Percentiles rank a stretch among this genome's conserved stretches.
These are phyloP conservation scores for Colletotrichum truncatum DNA, from an alignment of 2,329 filamentous ascomycete species.

Conservation along the genomic window DNA sequence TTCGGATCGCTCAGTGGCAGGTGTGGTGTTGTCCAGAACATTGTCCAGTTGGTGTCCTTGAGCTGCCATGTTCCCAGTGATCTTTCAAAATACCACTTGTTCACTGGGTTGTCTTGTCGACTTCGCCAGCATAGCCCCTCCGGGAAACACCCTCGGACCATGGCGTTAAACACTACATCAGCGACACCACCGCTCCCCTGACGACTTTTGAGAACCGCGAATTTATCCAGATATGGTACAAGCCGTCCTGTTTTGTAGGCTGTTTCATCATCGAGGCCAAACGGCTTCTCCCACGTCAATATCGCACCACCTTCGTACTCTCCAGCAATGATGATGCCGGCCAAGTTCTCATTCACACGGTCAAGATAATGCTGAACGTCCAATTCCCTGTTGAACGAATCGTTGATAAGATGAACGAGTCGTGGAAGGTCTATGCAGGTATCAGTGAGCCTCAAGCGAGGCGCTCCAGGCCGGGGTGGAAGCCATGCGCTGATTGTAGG, in stretches of 20 bases:
- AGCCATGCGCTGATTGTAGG: conserved; percentile 73
- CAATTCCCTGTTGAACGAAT: conserved; percentile 88
- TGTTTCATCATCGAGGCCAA: conserved; percentile 63
- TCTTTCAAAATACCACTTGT: conserved; percentile 99
- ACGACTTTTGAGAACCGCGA: conserved; percentile 87
- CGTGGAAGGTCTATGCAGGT: conserved; percentile 83
- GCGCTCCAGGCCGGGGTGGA: conserved; percentile 66
- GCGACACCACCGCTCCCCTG: conserved; percentile 94
- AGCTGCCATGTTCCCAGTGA: conserved; percentile 86
- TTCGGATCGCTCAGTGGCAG: conserved; percentile 63
- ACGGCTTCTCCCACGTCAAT: conserved; percentile 90
- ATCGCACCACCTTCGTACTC: conserved; percentile 97
- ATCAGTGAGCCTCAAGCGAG: conserved; percentile 78
- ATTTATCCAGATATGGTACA: conserved; percentile 97
- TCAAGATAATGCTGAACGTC: conserved; percentile 84
- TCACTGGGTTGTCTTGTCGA: conserved; percentile 90
- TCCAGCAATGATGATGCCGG: conserved; percentile 92
- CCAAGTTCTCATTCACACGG: conserved; percentile 82
- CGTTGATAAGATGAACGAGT: conserved; percentile 87
- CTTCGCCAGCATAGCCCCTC: conserved; percentile 92
- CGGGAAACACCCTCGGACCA: conserved; percentile 91
- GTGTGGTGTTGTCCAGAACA: conserved; percentile 94
- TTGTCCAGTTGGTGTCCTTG: conserved; percentile 86
- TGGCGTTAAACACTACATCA: conserved; percentile 95
- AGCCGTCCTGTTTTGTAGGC: conserved; percentile 67